Evolutionary conservation across 192 early-diverging fungal species (phyloP), one percentile per base, ranked within the genome.

Genomic region (Coemansia sp.): DNA sequence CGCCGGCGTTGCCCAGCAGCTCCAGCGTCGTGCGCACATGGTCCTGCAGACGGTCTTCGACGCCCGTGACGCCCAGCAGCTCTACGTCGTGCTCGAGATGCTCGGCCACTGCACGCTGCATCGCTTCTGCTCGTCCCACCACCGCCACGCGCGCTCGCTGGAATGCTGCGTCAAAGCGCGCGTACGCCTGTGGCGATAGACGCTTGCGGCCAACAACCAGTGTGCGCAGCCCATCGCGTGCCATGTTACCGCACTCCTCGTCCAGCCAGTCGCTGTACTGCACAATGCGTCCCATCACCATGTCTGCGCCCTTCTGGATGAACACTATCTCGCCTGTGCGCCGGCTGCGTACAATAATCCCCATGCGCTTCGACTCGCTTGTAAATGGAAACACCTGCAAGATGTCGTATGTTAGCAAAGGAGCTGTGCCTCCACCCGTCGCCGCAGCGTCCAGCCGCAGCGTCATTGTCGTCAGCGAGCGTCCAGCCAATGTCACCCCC

Each of bases 381-480:
- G 94, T 98, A 70, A 98, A 98, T n/a, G 96, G 96, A 61, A 98
- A 98, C 8, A 93, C 85, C n/a, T 95, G 89, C 12, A 98, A 79
- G 2, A 98, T 87, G 24, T 89, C 83, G 74, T 86, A 98, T 23
- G 87, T 82, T 34, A 91, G 68, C 30, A 53, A 44, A 2, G 67
- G 72, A n/a, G 71, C 53, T 23, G 31, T 58, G 27, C 64, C 1
- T 80, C 87, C 62, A 49, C 23, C 52, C 30, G 68, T 55, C 14
- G 16, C n/a, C 21, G 49, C 67, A 0, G 82, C 73, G 19, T 71
- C 76, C 24, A 88, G 82, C 27, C 85, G 83, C 38, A 92, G 59
- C 19, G 84, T 85, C 34, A 95, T 91, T 10, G 84, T 81, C 24
- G 83, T 73, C 32, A 89, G 76, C 54, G 93, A 89, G 38, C 96